A percentile compares a stretch with the other conserved stretches of the same genome.
Conservation (phyloP, 805 yeast species). For the Grigorovia yakushimaensis region DNA sequence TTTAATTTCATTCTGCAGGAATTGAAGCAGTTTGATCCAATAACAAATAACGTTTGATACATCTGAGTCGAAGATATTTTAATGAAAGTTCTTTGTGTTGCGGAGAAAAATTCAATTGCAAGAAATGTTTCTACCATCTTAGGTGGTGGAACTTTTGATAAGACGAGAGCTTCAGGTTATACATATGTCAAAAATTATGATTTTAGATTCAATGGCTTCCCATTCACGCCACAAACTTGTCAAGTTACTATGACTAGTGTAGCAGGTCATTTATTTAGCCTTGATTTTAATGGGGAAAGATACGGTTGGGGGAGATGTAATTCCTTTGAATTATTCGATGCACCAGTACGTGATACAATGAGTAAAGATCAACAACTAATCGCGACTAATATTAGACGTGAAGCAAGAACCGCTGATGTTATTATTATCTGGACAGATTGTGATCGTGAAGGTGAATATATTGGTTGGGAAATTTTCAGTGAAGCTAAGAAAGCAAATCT, state of each 20-base stretch:
- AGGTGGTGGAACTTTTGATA: constrained; percentile 50
- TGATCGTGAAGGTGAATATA: constrained; percentile 92
- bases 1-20: too few species aligned
- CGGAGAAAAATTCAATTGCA: constrained; percentile 94
- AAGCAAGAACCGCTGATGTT: constrained; percentile 49
- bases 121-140: constrained; percentile 60
- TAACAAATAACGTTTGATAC: not conserved
- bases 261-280: constrained; percentile 66
- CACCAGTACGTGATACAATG: constrained; percentile 44
- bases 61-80: not conserved
- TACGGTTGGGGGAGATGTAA: constrained; percentile 57
- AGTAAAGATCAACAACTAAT: constrained; percentile 38
- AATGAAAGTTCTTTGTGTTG: constrained; percentile 84
- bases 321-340: constrained; percentile 61
- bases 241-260: constrained; percentile 88
- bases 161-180: constrained; percentile 39
- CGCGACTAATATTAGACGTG: constrained; percentile 55
- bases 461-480: constrained; percentile 71
- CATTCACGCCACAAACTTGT: constrained; percentile 49
- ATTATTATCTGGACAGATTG: constrained; percentile 98
- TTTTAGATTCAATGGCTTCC: constrained; percentile 49
- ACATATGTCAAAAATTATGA: constrained; percentile 74
- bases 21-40: too few species aligned
- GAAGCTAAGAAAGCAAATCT: constrained; percentile 46
- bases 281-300: constrained; percentile 43